Evolutionary conservation across 768 basidiomycete species (phyloP).

Genomic region (Russula earlei): DNA sequence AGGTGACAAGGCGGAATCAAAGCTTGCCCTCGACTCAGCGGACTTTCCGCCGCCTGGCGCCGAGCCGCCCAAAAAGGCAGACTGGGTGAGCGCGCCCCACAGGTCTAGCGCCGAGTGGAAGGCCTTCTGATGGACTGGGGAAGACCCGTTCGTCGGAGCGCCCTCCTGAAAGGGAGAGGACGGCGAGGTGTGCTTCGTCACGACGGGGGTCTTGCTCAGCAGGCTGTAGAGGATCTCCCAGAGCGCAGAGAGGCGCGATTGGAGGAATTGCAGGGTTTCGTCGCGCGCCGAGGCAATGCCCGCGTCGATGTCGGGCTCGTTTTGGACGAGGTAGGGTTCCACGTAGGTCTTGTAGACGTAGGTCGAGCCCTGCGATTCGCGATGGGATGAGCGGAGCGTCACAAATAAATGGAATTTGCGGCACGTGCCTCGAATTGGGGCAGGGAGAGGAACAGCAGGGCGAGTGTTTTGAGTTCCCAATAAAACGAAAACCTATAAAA

Average conservation of each 20-base stretch:
- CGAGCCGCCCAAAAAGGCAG: neutral
- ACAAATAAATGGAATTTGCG: neutral
- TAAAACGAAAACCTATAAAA: conserved; percentile 61
- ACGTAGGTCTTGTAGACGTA: conserved; percentile 54
- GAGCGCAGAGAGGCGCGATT: conserved; percentile 39
- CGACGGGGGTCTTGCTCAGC: conserved; percentile 32
- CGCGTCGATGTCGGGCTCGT: conserved; percentile 53
- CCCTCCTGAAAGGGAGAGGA: neutral
- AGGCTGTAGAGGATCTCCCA: conserved; percentile 39
- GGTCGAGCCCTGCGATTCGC: conserved; percentile 48
- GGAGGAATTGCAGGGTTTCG: conserved; percentile 46
- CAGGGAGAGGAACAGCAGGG: conserved; percentile 57
- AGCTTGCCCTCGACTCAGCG: neutral
- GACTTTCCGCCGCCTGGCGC: neutral
- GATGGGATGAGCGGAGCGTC: no score
- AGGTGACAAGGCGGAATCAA: neutral
- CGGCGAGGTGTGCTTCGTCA: neutral
- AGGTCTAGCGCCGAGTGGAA: conserved; percentile 3
- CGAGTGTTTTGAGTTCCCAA: conserved; percentile 61
- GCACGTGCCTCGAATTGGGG: conserved; percentile 55
- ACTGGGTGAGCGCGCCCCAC: neutral
- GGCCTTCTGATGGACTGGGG: conserved; percentile 14
- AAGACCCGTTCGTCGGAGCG: conserved; percentile 12
- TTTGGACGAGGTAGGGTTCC: conserved; percentile 48
- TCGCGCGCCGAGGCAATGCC: conserved; percentile 45